Base-by-base conservation (phyloP, 2,329 filamentous ascomycete species). In the Berkeleyomyces rouxiae region DNA sequence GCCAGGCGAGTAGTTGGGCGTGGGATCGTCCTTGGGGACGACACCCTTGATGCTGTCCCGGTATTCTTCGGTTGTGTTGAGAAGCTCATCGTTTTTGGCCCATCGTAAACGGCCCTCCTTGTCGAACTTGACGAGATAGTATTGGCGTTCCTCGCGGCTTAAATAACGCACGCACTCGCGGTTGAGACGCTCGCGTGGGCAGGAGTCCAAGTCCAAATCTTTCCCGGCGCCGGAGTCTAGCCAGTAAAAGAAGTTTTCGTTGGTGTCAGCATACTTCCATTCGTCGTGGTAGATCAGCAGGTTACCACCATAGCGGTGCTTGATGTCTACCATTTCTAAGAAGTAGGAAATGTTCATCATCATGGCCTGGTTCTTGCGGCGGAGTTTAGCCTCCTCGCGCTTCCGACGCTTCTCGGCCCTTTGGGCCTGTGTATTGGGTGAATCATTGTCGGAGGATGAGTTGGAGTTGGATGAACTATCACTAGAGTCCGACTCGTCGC, bases 161-260 rank as follows among this genome's bases (percentile, higher is more conserved):
- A 96, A 75, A 70, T 96, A 96, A 16, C 91, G 81, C 1, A 96
- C 88, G 68, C 85, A 83, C 71, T 95, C 88, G 33, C 82, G 79
- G 60, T 93, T 88, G 5, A 96, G 76, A 11, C 83, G 78, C 64
- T 88, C 85, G 43, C 91, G 79, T 1, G 89, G 85, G 66, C 90
- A 90, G 0, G 82, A 79, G 3, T 83, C 79, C 10, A 92, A 75
- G 66, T 92, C 86, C 51, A 93, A 70, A 46, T 80, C 72, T 67
- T 77, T 83, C 0, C 91, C 91, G 58, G 85, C 85, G 4, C 91
- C 91, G 64, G 87, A 78, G 70, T 96, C 91, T 1, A 96, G 77
- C 90, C 91, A 96, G 74, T 90, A 92, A 72, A 96, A 96, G 78
- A 91, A 96, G 70, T 93, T 95, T 71, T 96, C 86, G 3, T 83